Conservation (phyloP, 106 monocot genomes). For the Triglochin maritima region DNA sequence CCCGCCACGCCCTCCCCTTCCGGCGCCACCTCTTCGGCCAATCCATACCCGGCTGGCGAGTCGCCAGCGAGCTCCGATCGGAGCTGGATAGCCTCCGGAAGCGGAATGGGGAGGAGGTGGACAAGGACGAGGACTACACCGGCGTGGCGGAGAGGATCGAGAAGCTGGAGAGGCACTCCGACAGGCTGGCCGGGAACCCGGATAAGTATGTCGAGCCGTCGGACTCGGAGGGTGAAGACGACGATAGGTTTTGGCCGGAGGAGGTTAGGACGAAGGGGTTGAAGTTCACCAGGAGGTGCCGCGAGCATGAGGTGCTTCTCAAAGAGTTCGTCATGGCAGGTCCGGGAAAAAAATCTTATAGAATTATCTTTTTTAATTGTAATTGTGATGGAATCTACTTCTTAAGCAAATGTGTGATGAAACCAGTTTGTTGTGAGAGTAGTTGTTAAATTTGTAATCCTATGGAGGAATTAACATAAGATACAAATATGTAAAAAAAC, state of each 20-base stretch:
- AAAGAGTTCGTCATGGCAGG: conserved; percentile 9
- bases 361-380: too few species aligned
- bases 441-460: too few species aligned
- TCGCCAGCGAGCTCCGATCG: conserved; percentile 5
- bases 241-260: conserved; percentile 9
- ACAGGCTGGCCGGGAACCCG: conserved; percentile 1
- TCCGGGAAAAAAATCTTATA: background rate
- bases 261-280: conserved; percentile 9
- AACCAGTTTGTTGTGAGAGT: too few species aligned
- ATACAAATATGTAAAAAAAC: too few species aligned
- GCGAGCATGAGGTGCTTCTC: conserved; percentile 13
- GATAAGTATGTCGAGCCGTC: conserved; percentile 15
- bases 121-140: conserved; percentile 11
- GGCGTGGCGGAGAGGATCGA: conserved; percentile 8
- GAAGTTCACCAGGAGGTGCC: conserved; percentile 1
- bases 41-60: conserved; percentile 11
- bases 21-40: background rate
- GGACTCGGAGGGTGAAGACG: conserved; percentile 12
- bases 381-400: too few species aligned
- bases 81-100: background rate
- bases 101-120: background rate
- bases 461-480: too few species aligned
- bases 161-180: conserved; percentile 17
- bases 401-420: too few species aligned
- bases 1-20: background rate